Evolutionary conservation across 306 rosid genomes (phyloP), one percentile per base, ranked within the genome.

Genomic region (Acacia crassicarpa): DNA sequence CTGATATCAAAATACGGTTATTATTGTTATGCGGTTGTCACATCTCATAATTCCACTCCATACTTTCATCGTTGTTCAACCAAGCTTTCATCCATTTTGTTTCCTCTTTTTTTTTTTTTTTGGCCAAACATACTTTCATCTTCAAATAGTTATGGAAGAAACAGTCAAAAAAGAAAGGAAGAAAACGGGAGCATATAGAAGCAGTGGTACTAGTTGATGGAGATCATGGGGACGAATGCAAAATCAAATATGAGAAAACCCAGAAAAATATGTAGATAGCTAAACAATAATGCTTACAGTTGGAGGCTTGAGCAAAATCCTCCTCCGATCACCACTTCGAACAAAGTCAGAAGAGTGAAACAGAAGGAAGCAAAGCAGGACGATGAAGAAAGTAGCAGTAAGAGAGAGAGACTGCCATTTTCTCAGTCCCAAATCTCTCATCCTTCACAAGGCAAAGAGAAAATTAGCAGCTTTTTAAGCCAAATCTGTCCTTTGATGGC

Each of bases 341-440:
- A 48, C 15, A 40, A 62, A 45, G 15, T 76, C 46, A 30, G 75
- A 69, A 76, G 71, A 76, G 38, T n/a, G 43, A 11, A 44, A 44
- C n/a, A 77, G 38, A 41, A 76, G 51, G 35, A 84, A 15, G 76
- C 78, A 84, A 6, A 76, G 51, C 2, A 77, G 38, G 40, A 81
- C 16, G 3, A 53, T n/a, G n/a, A 80, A 63, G 40, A 81, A 61
- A 72, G 59, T 59, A 2, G 82, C 58, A 19, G 63, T 0, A 12
- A 76, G 33, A 78, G 59, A 63, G 53, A 78, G 41, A 56, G 45
- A 7, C 2, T 6, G 58, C 41, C 72, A 25, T 59, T 25, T 77
- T 46, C 46, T 30, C 22, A 32, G 23, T 67, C 81, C 32, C 45
- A 65, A 41, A 67, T 75, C 22, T 38, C 68, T 79, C 74, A 48